Evolutionary conservation across 2,329 filamentous ascomycete species (phyloP), one percentile per base, ranked within the genome.

Genomic region (Paecilomyces fulvus): DNA sequence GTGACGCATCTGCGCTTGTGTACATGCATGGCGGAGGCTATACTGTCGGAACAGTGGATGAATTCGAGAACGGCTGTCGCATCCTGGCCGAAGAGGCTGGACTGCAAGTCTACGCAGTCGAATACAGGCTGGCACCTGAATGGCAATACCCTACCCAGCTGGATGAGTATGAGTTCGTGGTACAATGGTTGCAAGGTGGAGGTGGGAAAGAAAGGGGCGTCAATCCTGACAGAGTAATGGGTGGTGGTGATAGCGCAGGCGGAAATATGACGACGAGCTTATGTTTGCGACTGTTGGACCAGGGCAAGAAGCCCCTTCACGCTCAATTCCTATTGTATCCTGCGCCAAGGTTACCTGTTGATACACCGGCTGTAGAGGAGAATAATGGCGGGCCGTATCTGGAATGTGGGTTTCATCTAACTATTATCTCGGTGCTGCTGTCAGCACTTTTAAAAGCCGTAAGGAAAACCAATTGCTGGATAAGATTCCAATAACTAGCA

Each of bases 1-100:
- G 57, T 58, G 53, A 66, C 52, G 58, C 57, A 28, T 60, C 65
- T 30, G 70, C 67, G 2, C 58, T 73, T 12, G 66, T 73, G 3
- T 73, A 74, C 57, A 69, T 74, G 55, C 73, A 75, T 54, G 68
- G 71, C 9, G 71, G 70, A 8, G 70, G 72, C 1, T 75, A 72
- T 59, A 73, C 70, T 1, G 65, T 74, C 25, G 71, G 71, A 12
- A 64, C 62, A n/a, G 67, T 73, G 8, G 67, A 75, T 49, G 70
- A 75, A 49, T 74, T 73, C 52, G 70, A 74, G 56, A 70, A 73
- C 31, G 68, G 70, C 6, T 60, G 70, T 48, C 61, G 70, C 23
- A 56, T 73, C 14, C 49, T 71, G 21, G 65, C 69, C 21, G 68
- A 69, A 55, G 61, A 63, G 52, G 57, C 62, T 17, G 62, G 59